Evolutionary conservation across 441 rosid genomes (phyloP).

Genomic region (Pelargonium australe): DNA sequence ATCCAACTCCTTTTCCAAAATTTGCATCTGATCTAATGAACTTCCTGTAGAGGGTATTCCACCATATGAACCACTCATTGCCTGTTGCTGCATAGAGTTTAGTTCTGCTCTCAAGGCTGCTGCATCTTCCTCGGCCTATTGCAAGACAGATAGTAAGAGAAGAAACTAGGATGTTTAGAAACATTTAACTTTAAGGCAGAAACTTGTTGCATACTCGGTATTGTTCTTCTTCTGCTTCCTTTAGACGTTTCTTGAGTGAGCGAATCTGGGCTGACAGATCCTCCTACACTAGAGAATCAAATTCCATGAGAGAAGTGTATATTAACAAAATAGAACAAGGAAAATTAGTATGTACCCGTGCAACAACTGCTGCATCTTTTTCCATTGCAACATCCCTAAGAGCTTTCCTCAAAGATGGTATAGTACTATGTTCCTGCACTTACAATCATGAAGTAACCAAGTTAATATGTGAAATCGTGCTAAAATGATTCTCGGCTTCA

Average conservation of each 20-base stretch:
- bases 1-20: conserved; percentile 26
- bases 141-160: conserved; percentile 19
- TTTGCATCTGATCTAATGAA: conserved; percentile 21
- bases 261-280: conserved; percentile 93
- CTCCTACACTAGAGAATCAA: conserved; percentile 58
- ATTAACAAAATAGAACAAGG: conserved; percentile 3
- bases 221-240: conserved; percentile 96
- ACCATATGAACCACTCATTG: conserved; percentile 18
- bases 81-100: conserved; percentile 22
- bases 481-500: not conserved
- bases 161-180: conserved; percentile 6
- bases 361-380: conserved; percentile 98
- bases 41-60: conserved; percentile 19
- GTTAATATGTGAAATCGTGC: not conserved
- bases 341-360: conserved; percentile 44
- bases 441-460: conserved; percentile 5
- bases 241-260: conserved; percentile 67
- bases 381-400: conserved; percentile 93
- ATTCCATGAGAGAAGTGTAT: conserved; percentile 19
- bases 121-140: conserved; percentile 95
- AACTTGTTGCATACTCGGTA: conserved; percentile 49
- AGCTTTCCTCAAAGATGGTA: conserved; percentile 91
- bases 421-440: conserved; percentile 70
- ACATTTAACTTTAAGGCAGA: conserved; percentile 18
- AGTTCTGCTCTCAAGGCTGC: conserved; percentile 31